Evolutionary conservation across 306 rosid species (phyloP).

Genomic region (Corylus americana): DNA sequence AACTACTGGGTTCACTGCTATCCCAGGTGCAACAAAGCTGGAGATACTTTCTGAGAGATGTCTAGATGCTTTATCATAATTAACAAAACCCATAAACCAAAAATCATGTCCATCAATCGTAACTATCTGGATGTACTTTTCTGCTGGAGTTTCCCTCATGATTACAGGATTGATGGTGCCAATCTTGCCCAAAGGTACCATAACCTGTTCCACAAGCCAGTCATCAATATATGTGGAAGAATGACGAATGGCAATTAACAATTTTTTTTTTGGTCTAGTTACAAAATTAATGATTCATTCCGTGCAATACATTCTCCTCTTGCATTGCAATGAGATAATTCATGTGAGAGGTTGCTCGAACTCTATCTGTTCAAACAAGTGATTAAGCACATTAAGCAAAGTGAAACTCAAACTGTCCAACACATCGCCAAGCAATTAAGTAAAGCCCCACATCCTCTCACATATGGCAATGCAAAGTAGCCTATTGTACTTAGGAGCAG

Average conservation of each 20-base stretch:
- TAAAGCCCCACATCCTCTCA: no score
- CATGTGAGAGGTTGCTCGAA: no score
- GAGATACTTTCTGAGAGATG: slow-evolving; percentile 16
- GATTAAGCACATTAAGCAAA: no score
- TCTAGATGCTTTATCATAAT: slow-evolving; percentile 13
- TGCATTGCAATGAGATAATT: no score
- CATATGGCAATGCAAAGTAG: no score
- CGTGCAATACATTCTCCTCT: no score
- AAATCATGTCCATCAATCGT: slow-evolving; percentile 54
- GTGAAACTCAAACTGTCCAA: no score
- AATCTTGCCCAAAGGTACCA: slow-evolving; percentile 35
- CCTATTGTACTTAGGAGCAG: no score
- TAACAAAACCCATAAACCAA: slow-evolving; percentile 58
- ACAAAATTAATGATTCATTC: neutral
- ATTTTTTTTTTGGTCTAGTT: slow-evolving; percentile 10
- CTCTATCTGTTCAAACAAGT: no score
- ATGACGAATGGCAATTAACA: slow-evolving; percentile 32
- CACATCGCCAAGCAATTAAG: no score
- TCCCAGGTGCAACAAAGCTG: slow-evolving; percentile 28
- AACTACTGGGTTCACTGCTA: slow-evolving; percentile 13
- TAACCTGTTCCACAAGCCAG: slow-evolving; percentile 29
- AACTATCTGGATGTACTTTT: slow-evolving; percentile 40
- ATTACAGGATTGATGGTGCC: slow-evolving; percentile 33
- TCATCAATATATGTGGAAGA: slow-evolving; percentile 21
- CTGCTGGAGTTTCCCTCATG: slow-evolving; percentile 32